Evolutionary conservation across 2,329 filamentous ascomycete species (phyloP).

Genomic region (Aspergillus eucalypticola): DNA sequence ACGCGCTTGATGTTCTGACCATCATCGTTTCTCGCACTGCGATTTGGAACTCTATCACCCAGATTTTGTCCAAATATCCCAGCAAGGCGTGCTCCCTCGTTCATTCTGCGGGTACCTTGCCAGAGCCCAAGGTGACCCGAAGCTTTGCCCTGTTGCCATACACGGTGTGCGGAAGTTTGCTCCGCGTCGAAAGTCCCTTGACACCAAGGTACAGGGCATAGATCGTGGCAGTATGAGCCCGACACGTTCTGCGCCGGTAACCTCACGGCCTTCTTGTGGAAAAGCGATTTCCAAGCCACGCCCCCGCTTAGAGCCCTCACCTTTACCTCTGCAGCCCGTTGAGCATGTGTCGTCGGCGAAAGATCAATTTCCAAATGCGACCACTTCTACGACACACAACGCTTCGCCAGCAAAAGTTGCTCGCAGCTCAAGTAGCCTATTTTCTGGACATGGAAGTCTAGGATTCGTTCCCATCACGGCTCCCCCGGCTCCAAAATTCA

Average conservation of each 20-base stretch:
- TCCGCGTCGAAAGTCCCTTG: conserved; percentile 3
- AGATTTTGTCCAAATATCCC: background rate
- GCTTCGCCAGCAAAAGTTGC: conserved; percentile 70
- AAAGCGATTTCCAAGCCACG: conserved; percentile 31
- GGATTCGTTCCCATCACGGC: conserved; percentile 62
- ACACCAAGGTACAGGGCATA: conserved; percentile 1
- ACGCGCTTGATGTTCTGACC: background rate
- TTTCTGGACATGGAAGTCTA: conserved; percentile 60
- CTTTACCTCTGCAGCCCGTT: conserved; percentile 50
- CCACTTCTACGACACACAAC: conserved; percentile 49
- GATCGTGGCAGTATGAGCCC: conserved; percentile 36
- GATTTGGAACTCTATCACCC: background rate
- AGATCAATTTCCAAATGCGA: conserved; percentile 68
- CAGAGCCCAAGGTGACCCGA: background rate
- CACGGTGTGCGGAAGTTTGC: conserved; percentile 1
- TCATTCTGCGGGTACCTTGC: background rate
- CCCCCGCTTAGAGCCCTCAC: conserved; percentile 53
- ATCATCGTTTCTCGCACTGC: background rate
- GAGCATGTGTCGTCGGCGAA: conserved; percentile 50
- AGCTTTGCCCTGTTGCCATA: background rate
- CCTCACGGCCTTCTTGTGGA: conserved; percentile 55
- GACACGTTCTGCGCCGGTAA: conserved; percentile 49
- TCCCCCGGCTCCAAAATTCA: conserved; percentile 45
- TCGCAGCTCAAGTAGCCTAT: conserved; percentile 56
- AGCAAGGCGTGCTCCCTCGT: background rate